Evolutionary conservation across 176 grass and related monocot species (phyloP).

Genomic region (Aegilops bicornis): DNA sequence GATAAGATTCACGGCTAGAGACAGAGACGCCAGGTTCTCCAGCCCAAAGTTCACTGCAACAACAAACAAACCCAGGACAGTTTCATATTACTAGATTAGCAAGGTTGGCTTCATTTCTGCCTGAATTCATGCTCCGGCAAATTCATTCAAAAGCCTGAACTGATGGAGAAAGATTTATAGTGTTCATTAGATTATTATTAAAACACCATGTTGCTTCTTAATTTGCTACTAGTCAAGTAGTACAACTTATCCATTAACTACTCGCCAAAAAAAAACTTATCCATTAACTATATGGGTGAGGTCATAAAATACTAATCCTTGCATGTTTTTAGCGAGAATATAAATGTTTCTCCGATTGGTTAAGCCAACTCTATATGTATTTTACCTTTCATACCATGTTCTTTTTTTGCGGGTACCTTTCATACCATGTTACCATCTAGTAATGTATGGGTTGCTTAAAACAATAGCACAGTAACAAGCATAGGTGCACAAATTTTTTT

Average conservation of each 20-base stretch:
- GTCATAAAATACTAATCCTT: background rate
- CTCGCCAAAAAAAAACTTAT: background rate
- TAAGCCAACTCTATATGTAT: background rate
- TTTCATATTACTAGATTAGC: background rate
- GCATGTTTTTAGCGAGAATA: background rate
- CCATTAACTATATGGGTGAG: background rate
- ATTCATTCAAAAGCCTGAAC: background rate
- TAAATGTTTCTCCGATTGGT: background rate
- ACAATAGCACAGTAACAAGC: background rate
- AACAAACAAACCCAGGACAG: background rate
- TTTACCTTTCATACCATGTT: background rate
- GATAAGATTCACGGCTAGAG: slow-evolving; percentile 55
- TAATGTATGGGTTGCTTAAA: background rate
- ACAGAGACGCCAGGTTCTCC: slow-evolving; percentile 51
- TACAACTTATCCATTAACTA: background rate
- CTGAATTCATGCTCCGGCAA: background rate
- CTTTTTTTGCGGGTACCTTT: background rate
- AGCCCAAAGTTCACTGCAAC: slow-evolving; percentile 46
- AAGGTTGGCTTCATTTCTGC: background rate
- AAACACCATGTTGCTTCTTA: background rate
- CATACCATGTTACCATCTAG: background rate
- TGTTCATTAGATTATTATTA: background rate
- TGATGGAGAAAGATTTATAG: background rate
- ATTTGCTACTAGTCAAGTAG: background rate
- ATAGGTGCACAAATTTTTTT: background rate